A percentile compares a stretch with the other conserved stretches of the same genome.
phyloP scores from a whole-genome alignment of 805 yeast genomes.

The Lipomyces orientalis region DNA sequence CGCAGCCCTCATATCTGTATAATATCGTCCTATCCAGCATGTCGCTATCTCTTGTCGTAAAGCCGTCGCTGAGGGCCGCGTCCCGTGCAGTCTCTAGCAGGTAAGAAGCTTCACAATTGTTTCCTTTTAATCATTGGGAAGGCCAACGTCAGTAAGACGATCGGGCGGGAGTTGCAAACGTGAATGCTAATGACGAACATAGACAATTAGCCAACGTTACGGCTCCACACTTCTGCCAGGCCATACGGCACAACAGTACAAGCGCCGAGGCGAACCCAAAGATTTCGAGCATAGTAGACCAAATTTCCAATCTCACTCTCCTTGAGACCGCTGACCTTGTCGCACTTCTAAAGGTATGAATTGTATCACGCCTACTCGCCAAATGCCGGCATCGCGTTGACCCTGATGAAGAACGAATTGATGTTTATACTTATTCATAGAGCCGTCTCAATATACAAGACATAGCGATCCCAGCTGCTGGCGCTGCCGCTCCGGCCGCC shows the following conservation, averaged over 20 bases:
- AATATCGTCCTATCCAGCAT: constrained; percentile 1
- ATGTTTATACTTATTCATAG: constrained; percentile 25
- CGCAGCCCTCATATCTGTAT: neutral
- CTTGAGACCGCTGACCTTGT: constrained; percentile 91
- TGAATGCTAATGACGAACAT: neutral
- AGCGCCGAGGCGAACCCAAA: constrained; percentile 68
- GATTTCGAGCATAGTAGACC: constrained; percentile 84
- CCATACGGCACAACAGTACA: constrained; percentile 50
- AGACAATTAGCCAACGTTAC: constrained; percentile 10
- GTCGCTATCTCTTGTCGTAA: constrained; percentile 16
- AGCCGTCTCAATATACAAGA: constrained; percentile 90
- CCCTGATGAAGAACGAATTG: neutral
- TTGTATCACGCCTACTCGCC: constrained; percentile 45
- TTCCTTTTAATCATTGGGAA: neutral
- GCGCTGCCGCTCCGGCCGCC: constrained; percentile 65
- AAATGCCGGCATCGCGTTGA: neutral
- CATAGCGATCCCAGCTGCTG: constrained; percentile 71
- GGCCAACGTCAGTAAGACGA: neutral
- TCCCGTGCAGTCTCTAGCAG: constrained; percentile 19
- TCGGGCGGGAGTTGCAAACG: neutral
- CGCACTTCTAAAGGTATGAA: constrained; percentile 51
- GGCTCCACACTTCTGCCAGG: constrained; percentile 8
- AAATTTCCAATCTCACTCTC: constrained; percentile 86
- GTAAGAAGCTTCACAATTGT: constrained; percentile 10
- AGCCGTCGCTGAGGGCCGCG: constrained; percentile 22